Conservation (phyloP, 176 grass and related monocot genomes). For the Pharus latifolius region DNA sequence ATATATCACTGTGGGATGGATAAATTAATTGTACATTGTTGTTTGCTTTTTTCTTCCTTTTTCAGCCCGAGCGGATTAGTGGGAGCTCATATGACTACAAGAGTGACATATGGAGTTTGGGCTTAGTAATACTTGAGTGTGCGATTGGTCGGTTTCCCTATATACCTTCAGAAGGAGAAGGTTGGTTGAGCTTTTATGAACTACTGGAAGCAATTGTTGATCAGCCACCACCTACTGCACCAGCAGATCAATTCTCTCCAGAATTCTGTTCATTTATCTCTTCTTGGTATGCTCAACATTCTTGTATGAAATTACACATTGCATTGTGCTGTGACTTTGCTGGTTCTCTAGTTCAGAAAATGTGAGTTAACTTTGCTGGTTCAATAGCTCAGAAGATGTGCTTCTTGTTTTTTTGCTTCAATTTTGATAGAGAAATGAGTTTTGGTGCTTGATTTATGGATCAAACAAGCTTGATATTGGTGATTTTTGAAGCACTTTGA, state of each 20-base stretch:
- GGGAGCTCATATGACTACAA: slow-evolving; percentile 95
- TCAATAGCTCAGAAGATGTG: no score
- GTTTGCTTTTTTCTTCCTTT: slow-evolving; percentile 12
- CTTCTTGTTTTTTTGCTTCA: neutral
- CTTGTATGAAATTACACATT: neutral
- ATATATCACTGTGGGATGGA: no score
- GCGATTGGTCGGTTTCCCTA: slow-evolving; percentile 91
- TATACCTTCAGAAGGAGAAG: slow-evolving; percentile 68
- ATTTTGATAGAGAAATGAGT: neutral
- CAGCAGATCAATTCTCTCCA: slow-evolving; percentile 85
- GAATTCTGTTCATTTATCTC: slow-evolving; percentile 94
- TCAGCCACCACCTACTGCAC: slow-evolving; percentile 80
- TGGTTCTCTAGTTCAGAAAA: neutral
- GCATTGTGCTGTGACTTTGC: neutral
- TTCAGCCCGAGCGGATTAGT: slow-evolving; percentile 84
- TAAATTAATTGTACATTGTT: slow-evolving; percentile 15
- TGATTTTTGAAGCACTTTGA: no score
- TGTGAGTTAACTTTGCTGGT: neutral
- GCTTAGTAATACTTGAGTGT: slow-evolving; percentile 90
- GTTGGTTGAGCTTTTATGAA: slow-evolving; percentile 88
- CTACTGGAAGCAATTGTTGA: slow-evolving; percentile 95
- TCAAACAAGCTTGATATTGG: no score
- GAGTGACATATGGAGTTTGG: slow-evolving; percentile 98
- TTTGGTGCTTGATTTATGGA: no score
- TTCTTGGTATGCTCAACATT: slow-evolving; percentile 44